Conservation (phyloP, 805 yeast species). For the Komagataella mondaviorum region DNA sequence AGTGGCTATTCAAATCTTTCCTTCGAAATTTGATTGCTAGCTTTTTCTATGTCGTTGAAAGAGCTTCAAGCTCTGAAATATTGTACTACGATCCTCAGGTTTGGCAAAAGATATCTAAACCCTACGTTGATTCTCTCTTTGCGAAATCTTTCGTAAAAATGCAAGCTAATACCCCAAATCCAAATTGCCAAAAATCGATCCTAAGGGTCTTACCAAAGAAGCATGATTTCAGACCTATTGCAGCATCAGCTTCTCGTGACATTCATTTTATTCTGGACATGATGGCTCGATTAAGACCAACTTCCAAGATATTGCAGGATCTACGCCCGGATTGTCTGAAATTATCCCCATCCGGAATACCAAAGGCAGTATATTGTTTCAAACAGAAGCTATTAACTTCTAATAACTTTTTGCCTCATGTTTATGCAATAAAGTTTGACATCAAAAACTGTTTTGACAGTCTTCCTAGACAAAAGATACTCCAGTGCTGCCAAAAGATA, state of each 20-base stretch:
- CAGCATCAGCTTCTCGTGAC: constrained; percentile 19
- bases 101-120: constrained; percentile 35
- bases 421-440: constrained; percentile 60
- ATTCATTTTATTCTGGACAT: constrained; percentile 20
- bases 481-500: neutral
- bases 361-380: constrained; percentile 22
- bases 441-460: constrained; percentile 67
- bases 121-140: constrained; percentile 30
- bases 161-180: constrained; percentile 4
- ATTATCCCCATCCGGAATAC: constrained; percentile 31
- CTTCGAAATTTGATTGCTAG: constrained; percentile 31
- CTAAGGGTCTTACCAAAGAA: constrained; percentile 47
- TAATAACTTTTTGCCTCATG: constrained; percentile 15
- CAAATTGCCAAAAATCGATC: constrained; percentile 3
- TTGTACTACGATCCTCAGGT: constrained; percentile 41
- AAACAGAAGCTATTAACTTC: constrained; percentile 12
- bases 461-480: constrained; percentile 33
- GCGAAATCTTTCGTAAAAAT: constrained; percentile 18
- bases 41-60: constrained; percentile 59
- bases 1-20: constrained; percentile 43
- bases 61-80: constrained; percentile 23
- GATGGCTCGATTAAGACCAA: constrained; percentile 28
- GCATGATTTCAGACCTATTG: constrained; percentile 22
- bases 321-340: constrained; percentile 13
- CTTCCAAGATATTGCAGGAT: constrained; percentile 20